Conservation (phyloP, 176 grass and related monocot genomes). For the Zea mays region DNA sequence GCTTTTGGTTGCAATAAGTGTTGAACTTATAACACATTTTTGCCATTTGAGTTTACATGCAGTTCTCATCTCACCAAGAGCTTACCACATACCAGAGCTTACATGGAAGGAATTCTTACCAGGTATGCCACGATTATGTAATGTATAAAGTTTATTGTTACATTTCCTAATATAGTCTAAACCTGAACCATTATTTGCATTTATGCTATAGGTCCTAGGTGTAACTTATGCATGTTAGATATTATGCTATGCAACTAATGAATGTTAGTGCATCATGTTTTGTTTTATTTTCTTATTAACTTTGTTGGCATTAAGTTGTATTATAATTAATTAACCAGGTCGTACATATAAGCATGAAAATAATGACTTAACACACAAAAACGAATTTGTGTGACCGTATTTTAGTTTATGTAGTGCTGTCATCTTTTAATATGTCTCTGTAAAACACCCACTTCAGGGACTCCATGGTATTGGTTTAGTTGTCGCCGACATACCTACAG, state of each 20-base stretch:
- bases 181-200: neutral
- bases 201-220: slow-evolving; percentile 12
- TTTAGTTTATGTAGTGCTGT: neutral
- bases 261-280: neutral
- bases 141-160: slow-evolving; percentile 6
- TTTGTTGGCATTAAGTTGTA: slow-evolving; percentile 9
- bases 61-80: slow-evolving; percentile 98
- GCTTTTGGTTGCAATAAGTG: neutral
- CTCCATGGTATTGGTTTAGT: neutral
- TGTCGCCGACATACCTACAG: too few species aligned
- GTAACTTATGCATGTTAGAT: neutral
- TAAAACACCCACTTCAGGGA: neutral
- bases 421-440: neutral
- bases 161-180: neutral
- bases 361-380: neutral
- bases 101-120: slow-evolving; percentile 87
- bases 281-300: neutral
- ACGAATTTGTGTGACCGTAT: neutral
- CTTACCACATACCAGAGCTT: slow-evolving; percentile 92
- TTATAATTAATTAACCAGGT: neutral
- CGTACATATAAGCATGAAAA: neutral
- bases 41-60: slow-evolving; percentile 60
- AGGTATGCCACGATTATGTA: slow-evolving; percentile 54
- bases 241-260: slow-evolving; percentile 1
- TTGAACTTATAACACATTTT: neutral